Conservation (phyloP, 2,329 filamentous ascomycete genomes). For the Aspergillus hortae region DNA sequence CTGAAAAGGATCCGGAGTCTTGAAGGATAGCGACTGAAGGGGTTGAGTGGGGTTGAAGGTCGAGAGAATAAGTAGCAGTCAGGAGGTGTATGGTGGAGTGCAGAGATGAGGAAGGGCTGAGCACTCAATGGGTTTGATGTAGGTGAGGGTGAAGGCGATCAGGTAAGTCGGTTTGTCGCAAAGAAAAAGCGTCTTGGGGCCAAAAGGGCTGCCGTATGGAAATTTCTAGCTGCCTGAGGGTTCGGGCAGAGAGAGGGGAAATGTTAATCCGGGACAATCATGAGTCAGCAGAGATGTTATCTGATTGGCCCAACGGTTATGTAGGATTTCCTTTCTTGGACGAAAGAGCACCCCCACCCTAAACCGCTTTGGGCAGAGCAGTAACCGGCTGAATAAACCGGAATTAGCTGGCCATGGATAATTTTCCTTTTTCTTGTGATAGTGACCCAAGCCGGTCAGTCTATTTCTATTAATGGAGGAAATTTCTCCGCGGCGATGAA, state of each 20-base stretch:
- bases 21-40: not conserved
- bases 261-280: not conserved
- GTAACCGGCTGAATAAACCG: slow-evolving; percentile 18
- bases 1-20: slow-evolving; percentile 23
- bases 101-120: not conserved
- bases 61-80: too few species aligned
- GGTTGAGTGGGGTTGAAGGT: not conserved
- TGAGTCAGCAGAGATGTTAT: too few species aligned
- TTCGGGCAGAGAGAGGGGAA: not conserved
- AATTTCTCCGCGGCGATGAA: slow-evolving; percentile 5
- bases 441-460: not conserved
- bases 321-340: not conserved
- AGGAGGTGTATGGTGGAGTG: not conserved
- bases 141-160: not conserved
- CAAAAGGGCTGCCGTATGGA: too few species aligned
- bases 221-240: too few species aligned
- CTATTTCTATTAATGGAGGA: not conserved
- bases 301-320: too few species aligned
- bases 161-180: not conserved
- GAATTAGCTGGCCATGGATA: not conserved
- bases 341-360: slow-evolving; percentile 27
- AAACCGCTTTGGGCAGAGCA: slow-evolving; percentile 21
- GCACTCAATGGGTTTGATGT: not conserved
- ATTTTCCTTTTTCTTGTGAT: not conserved
- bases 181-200: not conserved